A percentile compares a stretch with the other conserved stretches of the same genome.
Evolutionary conservation across 345 rosid species (phyloP).

Genomic region (Eucalyptus victrix): DNA sequence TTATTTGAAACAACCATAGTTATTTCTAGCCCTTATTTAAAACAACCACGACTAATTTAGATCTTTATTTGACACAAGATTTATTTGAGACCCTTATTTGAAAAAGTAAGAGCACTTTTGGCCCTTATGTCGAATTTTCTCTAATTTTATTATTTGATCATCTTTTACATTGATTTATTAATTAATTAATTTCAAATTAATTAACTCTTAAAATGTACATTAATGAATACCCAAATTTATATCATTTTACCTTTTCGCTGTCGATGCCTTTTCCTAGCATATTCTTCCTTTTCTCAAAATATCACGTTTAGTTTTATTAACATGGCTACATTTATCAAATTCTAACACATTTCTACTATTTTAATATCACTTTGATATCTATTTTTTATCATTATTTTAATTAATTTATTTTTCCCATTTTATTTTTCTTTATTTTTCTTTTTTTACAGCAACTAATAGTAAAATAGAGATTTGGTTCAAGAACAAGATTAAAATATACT

Average conservation of each 20-base stretch:
- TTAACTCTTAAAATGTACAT: neutral
- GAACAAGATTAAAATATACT: neutral
- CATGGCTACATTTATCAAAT: neutral
- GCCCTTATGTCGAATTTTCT: neutral
- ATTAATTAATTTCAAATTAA: neutral
- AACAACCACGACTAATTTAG: too few species aligned
- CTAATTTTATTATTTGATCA: neutral
- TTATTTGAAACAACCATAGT: too few species aligned
- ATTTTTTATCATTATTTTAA: neutral
- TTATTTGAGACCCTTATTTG: too few species aligned
- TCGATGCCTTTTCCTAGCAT: neutral
- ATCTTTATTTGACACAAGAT: too few species aligned
- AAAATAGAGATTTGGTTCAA: neutral
- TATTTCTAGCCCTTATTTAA: too few species aligned
- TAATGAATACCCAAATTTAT: neutral
- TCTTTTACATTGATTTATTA: neutral
- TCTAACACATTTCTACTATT: neutral
- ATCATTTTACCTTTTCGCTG: neutral
- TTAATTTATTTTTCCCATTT: neutral
- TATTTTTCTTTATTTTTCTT: rapidly evolving
- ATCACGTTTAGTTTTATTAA: neutral
- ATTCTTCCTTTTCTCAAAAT: neutral
- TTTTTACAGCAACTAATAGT: neutral
- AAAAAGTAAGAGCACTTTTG: too few species aligned
- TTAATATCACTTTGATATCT: neutral